Evolutionary conservation across 2,329 filamentous ascomycete species (phyloP).

Genomic region (Myriangium duriaei): DNA sequence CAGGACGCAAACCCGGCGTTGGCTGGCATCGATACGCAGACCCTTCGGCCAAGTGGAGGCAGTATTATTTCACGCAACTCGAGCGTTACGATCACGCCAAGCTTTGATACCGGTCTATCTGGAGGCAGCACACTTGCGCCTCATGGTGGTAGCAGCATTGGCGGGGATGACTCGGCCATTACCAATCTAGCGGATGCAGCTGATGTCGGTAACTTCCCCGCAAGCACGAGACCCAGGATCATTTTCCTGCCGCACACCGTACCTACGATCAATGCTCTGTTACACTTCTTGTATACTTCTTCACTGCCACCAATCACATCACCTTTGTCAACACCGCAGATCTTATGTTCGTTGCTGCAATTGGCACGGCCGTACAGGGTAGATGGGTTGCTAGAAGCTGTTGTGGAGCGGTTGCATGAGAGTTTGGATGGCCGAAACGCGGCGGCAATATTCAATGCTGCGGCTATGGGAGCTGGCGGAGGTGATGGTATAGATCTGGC

Average conservation of each 20-base stretch:
- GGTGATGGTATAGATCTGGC: slow-evolving; percentile 66
- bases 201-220: slow-evolving; percentile 40
- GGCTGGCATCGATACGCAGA: slow-evolving; percentile 61
- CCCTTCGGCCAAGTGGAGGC: slow-evolving; percentile 49
- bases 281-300: slow-evolving; percentile 90
- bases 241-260: slow-evolving; percentile 89
- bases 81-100: slow-evolving; percentile 71
- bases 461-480: slow-evolving; percentile 92
- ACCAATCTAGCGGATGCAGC: slow-evolving; percentile 36
- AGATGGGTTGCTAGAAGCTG: slow-evolving; percentile 82
- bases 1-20: slow-evolving; percentile 60
- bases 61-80: slow-evolving; percentile 57
- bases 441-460: slow-evolving; percentile 93
- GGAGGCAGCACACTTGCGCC: slow-evolving; percentile 29
- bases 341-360: slow-evolving; percentile 87
- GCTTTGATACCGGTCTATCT: slow-evolving; percentile 38
- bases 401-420: slow-evolving; percentile 79
- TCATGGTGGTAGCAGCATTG: slow-evolving; percentile 1
- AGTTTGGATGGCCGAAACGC: slow-evolving; percentile 88
- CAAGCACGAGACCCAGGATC: slow-evolving; percentile 61
- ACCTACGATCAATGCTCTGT: slow-evolving; percentile 75
- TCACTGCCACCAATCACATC: slow-evolving; percentile 66
- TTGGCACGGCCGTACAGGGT: slow-evolving; percentile 86
- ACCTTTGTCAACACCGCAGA: slow-evolving; percentile 80
- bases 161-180: slow-evolving; percentile 30